Evolutionary conservation across 1,284 basidiomycete genomes (phyloP).

Genomic region (Microbotryomycetes sp.): DNA sequence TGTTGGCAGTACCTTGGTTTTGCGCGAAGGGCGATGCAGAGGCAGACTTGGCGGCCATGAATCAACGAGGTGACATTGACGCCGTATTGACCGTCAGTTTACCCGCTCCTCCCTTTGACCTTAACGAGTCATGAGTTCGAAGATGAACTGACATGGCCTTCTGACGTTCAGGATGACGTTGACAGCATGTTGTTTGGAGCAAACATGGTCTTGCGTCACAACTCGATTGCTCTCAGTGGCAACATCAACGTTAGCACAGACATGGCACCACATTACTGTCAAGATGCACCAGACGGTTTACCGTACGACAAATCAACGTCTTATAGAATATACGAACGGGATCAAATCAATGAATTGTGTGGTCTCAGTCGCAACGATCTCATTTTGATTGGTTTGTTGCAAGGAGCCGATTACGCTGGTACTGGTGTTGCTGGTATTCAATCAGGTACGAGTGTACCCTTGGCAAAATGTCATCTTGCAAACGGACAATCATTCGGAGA

Average conservation of each 20-base stretch:
- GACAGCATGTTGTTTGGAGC: slow-evolving; percentile 90
- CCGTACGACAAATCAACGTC: not conserved
- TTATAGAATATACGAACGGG: slow-evolving; percentile 5
- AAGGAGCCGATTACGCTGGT: slow-evolving; percentile 79
- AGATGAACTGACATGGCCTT: not conserved
- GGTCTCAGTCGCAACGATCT: slow-evolving; percentile 64
- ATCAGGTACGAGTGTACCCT: slow-evolving; percentile 44
- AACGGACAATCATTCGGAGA: slow-evolving; percentile 47
- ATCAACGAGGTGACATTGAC: slow-evolving; percentile 73
- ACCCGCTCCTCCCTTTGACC: not conserved
- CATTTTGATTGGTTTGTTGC: slow-evolving; percentile 76
- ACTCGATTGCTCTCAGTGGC: slow-evolving; percentile 56
- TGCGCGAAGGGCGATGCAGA: slow-evolving; percentile 93
- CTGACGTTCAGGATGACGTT: slow-evolving; percentile 60
- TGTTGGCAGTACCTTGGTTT: slow-evolving; percentile 18
- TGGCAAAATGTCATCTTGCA: slow-evolving; percentile 46
- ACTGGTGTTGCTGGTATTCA: slow-evolving; percentile 37
- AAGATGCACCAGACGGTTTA: not conserved
- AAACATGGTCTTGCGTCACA: slow-evolving; percentile 61
- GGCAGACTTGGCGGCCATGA: slow-evolving; percentile 86
- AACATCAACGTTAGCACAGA: slow-evolving; percentile 4
- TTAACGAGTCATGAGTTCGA: not conserved
- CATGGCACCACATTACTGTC: not conserved
- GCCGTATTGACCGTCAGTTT: slow-evolving; percentile 60
- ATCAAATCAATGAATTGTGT: slow-evolving; percentile 54